phyloP scores from a whole-genome alignment of 2,329 filamentous ascomycete species.

The Diaporthe ampelina region DNA sequence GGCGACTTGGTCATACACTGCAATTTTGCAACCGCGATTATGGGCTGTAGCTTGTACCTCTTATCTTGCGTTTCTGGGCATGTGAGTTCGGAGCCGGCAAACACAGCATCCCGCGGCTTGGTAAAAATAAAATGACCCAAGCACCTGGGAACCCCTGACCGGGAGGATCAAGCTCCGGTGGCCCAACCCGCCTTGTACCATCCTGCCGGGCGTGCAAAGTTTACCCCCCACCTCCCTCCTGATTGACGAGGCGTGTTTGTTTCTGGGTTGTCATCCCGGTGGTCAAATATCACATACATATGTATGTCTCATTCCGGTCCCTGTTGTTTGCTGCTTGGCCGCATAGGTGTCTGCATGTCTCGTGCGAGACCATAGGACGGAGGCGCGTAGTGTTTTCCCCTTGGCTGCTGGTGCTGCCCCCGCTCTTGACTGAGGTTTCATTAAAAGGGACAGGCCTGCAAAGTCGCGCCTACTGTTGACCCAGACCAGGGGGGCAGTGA shows the following conservation, averaged over 20 bases:
- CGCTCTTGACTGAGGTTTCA: background rate
- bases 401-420: background rate
- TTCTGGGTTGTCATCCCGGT: background rate
- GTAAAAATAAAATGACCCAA: background rate
- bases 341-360: slow-evolving; percentile 14
- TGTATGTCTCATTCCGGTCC: background rate
- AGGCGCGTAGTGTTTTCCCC: background rate
- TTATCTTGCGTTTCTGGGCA: background rate
- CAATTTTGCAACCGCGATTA: background rate
- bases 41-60: background rate
- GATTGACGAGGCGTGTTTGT: background rate
- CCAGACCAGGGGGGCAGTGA: background rate
- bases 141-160: slow-evolving; percentile 6
- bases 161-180: slow-evolving; percentile 7
- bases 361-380: background rate
- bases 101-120: background rate
- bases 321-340: slow-evolving; percentile 11
- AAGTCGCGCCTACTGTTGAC: background rate
- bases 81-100: background rate
- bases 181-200: background rate
- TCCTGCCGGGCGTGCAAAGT: background rate
- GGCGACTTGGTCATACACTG: background rate
- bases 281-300: slow-evolving; percentile 2
- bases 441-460: background rate
- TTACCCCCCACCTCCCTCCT: background rate